A percentile compares a stretch with the other conserved stretches of the same genome.
Evolutionary conservation across 2,329 filamentous ascomycete species (phyloP).

Genomic region (Fusarium pseudoanthophilum): DNA sequence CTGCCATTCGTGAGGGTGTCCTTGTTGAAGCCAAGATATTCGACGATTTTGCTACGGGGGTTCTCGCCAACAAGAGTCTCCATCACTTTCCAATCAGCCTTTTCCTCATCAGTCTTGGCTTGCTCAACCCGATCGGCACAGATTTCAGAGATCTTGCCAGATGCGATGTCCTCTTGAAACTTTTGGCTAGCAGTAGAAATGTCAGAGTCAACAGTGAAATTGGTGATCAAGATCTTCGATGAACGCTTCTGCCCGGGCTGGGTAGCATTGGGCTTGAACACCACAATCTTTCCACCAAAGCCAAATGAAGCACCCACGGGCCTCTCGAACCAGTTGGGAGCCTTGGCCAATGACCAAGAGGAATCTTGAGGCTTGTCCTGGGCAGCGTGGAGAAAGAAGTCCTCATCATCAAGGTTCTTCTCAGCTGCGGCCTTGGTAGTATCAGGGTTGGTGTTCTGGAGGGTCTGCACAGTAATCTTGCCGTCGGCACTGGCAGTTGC

Average conservation of each 20-base stretch:
- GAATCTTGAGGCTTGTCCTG: constrained; percentile 91
- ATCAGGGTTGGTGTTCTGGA: constrained; percentile 90
- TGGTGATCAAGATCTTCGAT: constrained; percentile 84
- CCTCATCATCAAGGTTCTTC: constrained; percentile 83
- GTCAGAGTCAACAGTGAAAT: constrained; percentile 88
- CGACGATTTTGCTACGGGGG: constrained; percentile 84
- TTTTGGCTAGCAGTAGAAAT: constrained; percentile 86
- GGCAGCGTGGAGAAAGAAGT: constrained; percentile 95
- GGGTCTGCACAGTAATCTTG: constrained; percentile 91
- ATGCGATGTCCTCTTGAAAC: constrained; percentile 84
- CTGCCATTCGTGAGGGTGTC: constrained; percentile 64
- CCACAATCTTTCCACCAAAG: constrained; percentile 92
- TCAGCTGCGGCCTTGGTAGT: constrained; percentile 74
- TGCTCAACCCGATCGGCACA: constrained; percentile 81
- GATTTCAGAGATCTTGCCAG: constrained; percentile 80
- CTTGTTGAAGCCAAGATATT: constrained; percentile 88
- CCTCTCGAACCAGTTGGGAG: constrained; percentile 90
- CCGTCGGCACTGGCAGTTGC: constrained; percentile 98
- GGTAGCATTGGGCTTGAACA: constrained; percentile 70
- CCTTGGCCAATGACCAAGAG: constrained; percentile 85
- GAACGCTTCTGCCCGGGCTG: constrained; percentile 71
- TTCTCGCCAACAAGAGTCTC: constrained; percentile 87
- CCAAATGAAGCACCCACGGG: constrained; percentile 91
- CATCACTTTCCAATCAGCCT: constrained; percentile 95
- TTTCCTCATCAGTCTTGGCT: constrained; percentile 88